Base-by-base conservation (phyloP, 176 grass and related monocot genomes). In the Oryza officinalis region DNA sequence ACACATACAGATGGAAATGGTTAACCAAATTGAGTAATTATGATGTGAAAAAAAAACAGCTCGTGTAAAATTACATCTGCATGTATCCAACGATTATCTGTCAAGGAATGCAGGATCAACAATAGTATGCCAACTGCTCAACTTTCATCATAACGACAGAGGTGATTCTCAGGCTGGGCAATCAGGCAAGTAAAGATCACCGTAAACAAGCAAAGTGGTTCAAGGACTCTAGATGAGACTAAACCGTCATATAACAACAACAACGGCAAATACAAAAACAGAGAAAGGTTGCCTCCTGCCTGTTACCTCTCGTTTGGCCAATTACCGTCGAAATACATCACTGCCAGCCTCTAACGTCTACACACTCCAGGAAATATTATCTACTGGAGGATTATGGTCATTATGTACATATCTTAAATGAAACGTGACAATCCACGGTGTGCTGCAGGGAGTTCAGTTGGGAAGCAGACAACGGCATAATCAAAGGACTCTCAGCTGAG, bases 401-500 rank as follows among this genome's bases (percentile, higher is more conserved):
- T 64, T 84, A 87, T 91, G 50, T 87, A 87, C 89, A 91, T 49
- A 91, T 49, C 50, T 65, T 17, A 50, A 59, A 30, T 75, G 50
- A 50, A 80, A 76, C 64, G 44, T 80, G 27, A 41, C 59, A 76
- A 31, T 76, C 70, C 13, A 27, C 52, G 44, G 14, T 28, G 22
- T 28, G 64, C 63, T 31, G 79, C 50, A 17, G 13, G 11, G 31
- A 27, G 22, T 76, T 70, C 57, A 49, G 61, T 65, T 69, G 38
- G 15, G 45, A 79, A 83, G 74, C 41, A 63, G 63, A 77, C 13
- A 59, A 61, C 37, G 69, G 67, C 67, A 78, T 80, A 26, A 50
- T 93, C 83, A 96, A 44, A 99, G 70, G 35, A 99, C 91, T 70
- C 91, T 94, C 64, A 96, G 89, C 84, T 99, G 96, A 27, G 88